Base-by-base conservation (phyloP, 352 stramenopile genomes). In the Aphanomyces stellatus region DNA sequence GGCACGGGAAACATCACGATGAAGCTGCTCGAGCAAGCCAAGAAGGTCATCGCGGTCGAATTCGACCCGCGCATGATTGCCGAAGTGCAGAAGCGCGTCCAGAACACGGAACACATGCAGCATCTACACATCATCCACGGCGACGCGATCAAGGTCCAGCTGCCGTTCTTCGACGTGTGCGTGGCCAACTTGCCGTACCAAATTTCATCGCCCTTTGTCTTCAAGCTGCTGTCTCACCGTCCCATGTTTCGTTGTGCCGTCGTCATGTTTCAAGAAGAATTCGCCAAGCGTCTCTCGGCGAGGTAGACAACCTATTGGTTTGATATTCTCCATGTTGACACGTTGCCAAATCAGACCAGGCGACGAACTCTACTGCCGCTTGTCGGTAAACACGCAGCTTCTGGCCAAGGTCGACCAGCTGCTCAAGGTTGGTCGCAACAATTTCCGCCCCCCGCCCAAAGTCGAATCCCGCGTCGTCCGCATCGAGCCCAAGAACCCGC, bases 211-310 rank as follows among this genome's bases (percentile, higher is more conserved):
- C 90, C 91, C 15, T 92, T 99, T 46, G 93, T 99, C 42, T 99
- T 99, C 81, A 99, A 99, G 88, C 77, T 99, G 48, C 82, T 99
- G 31, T 72, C 85, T 31, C 97, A 99, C 76, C 87, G 96, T 19
- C 97, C 97, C 34, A 97, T 99, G 85, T 99, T 99, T 73, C 92
- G 97, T 53, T 99, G 93, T 71, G 97, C 97, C 11, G 96, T 99
- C 25, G 94, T 99, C 78, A 99, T 99, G 98, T 99, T 99, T 75
- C 97, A 98, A 71, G 89, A 97, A 62, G 97, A 99, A 74, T 99
- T 99, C 69, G 97, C 98, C 31, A 93, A 99, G 77, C 88, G 97
- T 13, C 76, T 99, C n/a, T 98, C 93, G 43, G 97, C 97, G 63
- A 85, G 91, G n/a, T n/a, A n/a, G n/a, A n/a, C n/a, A n/a, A n/a